Base-by-base conservation (phyloP, 805 yeast genomes). In the Lipomyces chichibuensis region DNA sequence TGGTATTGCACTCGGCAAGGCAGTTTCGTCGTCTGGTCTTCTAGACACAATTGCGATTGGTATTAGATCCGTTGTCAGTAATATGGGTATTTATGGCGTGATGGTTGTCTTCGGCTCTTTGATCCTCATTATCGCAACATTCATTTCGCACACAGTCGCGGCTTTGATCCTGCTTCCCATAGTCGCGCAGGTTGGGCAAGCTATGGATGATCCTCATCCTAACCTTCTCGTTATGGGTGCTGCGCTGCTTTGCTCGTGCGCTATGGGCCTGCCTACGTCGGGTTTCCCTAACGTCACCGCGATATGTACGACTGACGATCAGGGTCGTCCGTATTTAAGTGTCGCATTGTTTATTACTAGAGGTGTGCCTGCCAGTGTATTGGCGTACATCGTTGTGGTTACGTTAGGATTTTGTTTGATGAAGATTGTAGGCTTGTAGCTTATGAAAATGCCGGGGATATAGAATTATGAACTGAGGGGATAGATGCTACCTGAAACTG, bases 211-310 rank as follows among this genome's bases (percentile, higher is more conserved):
- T 33, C 95, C 97, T 20, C 98, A 91, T 78, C 97, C 98, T 46
- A 84, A 92, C 70, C 75, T 94, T 57, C 80, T 95, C 72, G 89
- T 95, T 58, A 84, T 86, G 87, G 78, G 82, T 3, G 79, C 87
- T 2, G 86, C 88, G 0, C 75, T 86, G 63, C 80, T 95, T 69
- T 91, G 98, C 74, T 94, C 98, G 0, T 88, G 90, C 49, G 99
- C 98, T 1, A 95, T 95, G 98, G 98, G 97, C 0, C 81, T 95
- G 63, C 98, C 99, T 35, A 95, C 98, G 0, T 90, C 97, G 1
- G 98, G 99, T 0, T 94, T 95, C 82, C 99, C 99, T 3, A 95
- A 95, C 74, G 97, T 95, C 46, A 92, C 98, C 0, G 99, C 98
- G 0, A 92, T 95, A 69, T 92, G 98, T 66, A 87, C 92, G 87